phyloP scores from a whole-genome alignment of 805 yeast species.

The Pichia gijzeniarum region DNA sequence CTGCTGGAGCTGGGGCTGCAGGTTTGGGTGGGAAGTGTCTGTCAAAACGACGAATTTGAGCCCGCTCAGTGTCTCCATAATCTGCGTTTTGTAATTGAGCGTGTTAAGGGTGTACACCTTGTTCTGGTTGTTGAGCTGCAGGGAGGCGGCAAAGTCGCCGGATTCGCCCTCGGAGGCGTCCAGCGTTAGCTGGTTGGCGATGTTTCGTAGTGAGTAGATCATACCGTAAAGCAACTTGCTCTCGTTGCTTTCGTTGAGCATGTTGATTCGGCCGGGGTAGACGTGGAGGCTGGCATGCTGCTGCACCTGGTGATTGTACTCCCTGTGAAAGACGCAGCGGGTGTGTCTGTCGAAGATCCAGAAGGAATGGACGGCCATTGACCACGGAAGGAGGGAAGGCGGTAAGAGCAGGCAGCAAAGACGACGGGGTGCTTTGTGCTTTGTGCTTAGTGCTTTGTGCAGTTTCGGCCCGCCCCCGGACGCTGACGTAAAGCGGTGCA shows the following conservation, averaged over 20 bases:
- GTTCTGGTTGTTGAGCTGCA: neutral
- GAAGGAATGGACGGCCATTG: constrained; percentile 71
- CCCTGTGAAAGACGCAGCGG: constrained; percentile 76
- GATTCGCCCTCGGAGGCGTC: neutral
- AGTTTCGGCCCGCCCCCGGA: too few species aligned
- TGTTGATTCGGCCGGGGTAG: constrained; percentile 3
- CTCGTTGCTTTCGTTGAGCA: constrained; percentile 48
- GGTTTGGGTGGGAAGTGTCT: constrained; percentile 51
- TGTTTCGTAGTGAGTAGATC: constrained; percentile 68
- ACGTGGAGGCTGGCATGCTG: neutral
- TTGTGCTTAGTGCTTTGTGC: neutral
- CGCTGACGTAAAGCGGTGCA: too few species aligned
- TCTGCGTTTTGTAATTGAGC: constrained; percentile 18
- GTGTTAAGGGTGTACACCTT: neutral
- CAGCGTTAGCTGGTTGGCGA: constrained; percentile 33
- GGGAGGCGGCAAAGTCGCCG: neutral
- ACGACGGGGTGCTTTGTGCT: too few species aligned
- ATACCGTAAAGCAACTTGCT: constrained; percentile 85
- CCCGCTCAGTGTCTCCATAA: constrained; percentile 50
- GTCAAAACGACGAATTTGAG: constrained; percentile 69
- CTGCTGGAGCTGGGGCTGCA: constrained; percentile 49
- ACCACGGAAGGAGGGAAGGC: too few species aligned
- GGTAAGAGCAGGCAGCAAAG: too few species aligned
- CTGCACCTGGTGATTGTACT: constrained; percentile 34
- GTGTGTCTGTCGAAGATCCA: constrained; percentile 93